Percentiles rank a stretch among this genome's conserved stretches.
These are phyloP conservation scores for Solanum tacnaense DNA, from an alignment of 257 asterid genomes.

Conservation along the genomic window DNA sequence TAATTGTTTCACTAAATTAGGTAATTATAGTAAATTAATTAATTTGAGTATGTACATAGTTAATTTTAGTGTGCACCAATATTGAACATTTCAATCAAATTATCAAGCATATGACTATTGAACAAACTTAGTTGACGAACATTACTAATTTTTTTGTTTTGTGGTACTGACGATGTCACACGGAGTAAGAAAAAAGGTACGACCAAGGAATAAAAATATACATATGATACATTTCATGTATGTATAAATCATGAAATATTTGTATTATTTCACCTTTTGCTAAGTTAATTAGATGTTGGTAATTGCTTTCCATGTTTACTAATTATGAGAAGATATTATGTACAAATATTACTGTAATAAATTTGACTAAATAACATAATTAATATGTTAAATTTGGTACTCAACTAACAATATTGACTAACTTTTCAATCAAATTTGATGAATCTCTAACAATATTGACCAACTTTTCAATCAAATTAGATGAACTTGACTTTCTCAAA, in stretches of 20 bases:
- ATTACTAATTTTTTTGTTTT: not conserved
- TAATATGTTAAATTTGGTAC: not conserved
- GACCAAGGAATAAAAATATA: not conserved
- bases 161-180: not conserved
- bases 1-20: not conserved
- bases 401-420: not conserved
- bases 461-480: not conserved
- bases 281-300: not conserved
- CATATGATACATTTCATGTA: not conserved
- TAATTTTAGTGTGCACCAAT: not conserved
- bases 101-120: not conserved
- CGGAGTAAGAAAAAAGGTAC: not conserved
- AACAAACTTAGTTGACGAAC: not conserved
- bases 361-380: not conserved
- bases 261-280: not conserved
- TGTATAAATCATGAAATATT: not conserved
- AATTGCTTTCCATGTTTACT: not conserved
- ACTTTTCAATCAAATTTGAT: not conserved
- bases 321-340: not conserved
- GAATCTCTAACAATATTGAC: not conserved
- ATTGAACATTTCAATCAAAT: not conserved
- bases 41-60: not conserved
- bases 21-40: not conserved
- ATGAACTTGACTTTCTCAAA: not conserved
- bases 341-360: not conserved